Evolutionary conservation across 345 rosid species (phyloP).

Genomic region (Citrus mangshanensis): DNA sequence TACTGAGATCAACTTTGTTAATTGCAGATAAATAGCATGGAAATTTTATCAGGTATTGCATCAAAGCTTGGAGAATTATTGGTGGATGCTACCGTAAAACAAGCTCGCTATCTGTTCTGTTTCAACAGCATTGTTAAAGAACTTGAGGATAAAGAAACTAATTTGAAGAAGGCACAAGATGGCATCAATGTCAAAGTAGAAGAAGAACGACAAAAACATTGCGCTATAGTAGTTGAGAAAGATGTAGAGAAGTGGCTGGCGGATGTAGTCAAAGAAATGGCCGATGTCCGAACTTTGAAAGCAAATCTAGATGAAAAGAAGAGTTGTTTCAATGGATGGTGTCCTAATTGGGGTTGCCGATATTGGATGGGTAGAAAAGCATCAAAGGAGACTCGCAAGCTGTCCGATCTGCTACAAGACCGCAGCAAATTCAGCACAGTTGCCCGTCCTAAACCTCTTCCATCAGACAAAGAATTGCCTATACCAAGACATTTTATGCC

Average conservation of each 20-base stretch:
- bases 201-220: not conserved
- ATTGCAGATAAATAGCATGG: no score
- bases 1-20: no score
- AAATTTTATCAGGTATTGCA: not conserved
- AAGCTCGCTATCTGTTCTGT: not conserved
- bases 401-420: not conserved
- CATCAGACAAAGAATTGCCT: not conserved
- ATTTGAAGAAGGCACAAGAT: not conserved
- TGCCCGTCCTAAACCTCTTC: not conserved
- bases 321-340: no score
- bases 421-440: not conserved
- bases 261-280: not conserved
- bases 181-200: not conserved
- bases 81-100: not conserved
- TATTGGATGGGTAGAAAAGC: not conserved
- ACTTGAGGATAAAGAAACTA: not conserved
- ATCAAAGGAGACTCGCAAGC: fast-evolving
- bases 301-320: no score
- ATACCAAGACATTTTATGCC: not conserved
- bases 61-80: not conserved
- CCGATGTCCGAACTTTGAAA: not conserved
- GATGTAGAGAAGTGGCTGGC: not conserved
- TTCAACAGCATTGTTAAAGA: not conserved
- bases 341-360: not conserved
- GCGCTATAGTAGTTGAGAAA: fast-evolving